A percentile compares a stretch with the other conserved stretches of the same genome.
Conservation (phyloP, 2,329 filamentous ascomycete genomes). For the Colletotrichum salicis region DNA sequence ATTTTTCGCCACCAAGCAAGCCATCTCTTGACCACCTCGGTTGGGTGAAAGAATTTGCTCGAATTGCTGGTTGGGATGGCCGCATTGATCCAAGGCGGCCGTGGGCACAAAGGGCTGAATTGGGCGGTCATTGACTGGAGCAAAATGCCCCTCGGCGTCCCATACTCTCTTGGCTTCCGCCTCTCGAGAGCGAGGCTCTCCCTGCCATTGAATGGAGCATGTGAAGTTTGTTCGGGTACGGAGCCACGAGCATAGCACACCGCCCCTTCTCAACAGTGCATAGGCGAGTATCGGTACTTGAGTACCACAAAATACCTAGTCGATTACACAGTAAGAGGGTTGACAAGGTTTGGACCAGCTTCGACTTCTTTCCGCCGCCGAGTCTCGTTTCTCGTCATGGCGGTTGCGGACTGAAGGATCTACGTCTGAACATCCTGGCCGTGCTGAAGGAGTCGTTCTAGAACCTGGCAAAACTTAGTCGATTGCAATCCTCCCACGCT, state of each 20-base stretch:
- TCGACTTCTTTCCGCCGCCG: neutral
- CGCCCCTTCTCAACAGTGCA: neutral
- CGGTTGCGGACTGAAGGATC: neutral
- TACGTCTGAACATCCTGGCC: slow-evolving; percentile 6
- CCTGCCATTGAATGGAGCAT: neutral
- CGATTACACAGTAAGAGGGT: neutral
- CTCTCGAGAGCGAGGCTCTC: neutral
- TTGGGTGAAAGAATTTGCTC: neutral
- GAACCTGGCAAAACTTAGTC: neutral
- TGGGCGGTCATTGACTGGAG: neutral
- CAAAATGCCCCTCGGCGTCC: neutral
- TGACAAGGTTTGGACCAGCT: neutral
- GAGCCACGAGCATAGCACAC: neutral
- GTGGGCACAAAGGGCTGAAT: neutral
- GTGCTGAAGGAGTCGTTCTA: neutral
- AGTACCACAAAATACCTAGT: neutral
- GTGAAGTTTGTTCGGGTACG: neutral
- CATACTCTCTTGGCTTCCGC: neutral
- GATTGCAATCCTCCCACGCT: too few relatives aligned
- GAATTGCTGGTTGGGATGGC: neutral
- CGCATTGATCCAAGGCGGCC: neutral
- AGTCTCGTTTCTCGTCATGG: neutral
- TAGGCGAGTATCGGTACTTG: too few relatives aligned
- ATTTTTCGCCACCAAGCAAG: slow-evolving; percentile 1
- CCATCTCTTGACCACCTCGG: neutral